Base-by-base conservation (phyloP, 2,329 filamentous ascomycete genomes). In the Laburnicola sp. region DNA sequence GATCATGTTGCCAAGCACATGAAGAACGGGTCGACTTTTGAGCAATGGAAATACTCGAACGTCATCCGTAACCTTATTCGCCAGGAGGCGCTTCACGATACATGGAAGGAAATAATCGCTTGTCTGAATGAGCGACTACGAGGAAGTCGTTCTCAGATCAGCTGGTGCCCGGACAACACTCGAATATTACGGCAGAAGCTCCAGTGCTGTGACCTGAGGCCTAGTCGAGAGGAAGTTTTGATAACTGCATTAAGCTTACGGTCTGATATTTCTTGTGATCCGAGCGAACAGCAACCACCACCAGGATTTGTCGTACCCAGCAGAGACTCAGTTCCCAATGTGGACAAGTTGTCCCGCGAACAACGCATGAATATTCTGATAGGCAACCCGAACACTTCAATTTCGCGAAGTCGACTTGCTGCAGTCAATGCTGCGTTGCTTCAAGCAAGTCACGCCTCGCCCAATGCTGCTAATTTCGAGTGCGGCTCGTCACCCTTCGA, bases 1-100 rank as follows among this genome's bases (percentile, higher is more conserved):
- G 67, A 72, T 48, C 70, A 73, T 41, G 68, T 73, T 34, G 70
- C 69, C 4, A 70, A 72, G 46, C 69, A 72, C 40, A 72, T 72
- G 68, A 70, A 72, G 54, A 70, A 72, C 22, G 70, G 70, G 21
- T 60, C 62, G 10, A 65, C 59, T 6, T 65, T 63, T 21, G 64
- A 70, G 31, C 62, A 70, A 22, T 73, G 70, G 70, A 71, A 71
- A 45, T 72, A 73, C 50, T 70, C 69, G 11, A 72, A 70, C 30
- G 69, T 71, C 10, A 70, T 73, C 37, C 64, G 69, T 9, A 73
- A 73, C 31, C 50, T 73, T 10, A 69, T 72, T 26, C 63, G 70
- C 45, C 70, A 73, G 50, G 68, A 72, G 48, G 65, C 67, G 3
- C 53, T 69, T 30, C 68, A 70, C 43, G 69, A 71, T 45, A 68